phyloP scores from a whole-genome alignment of 1,139 yeast species.

The Geotrichum klebahnii region DNA sequence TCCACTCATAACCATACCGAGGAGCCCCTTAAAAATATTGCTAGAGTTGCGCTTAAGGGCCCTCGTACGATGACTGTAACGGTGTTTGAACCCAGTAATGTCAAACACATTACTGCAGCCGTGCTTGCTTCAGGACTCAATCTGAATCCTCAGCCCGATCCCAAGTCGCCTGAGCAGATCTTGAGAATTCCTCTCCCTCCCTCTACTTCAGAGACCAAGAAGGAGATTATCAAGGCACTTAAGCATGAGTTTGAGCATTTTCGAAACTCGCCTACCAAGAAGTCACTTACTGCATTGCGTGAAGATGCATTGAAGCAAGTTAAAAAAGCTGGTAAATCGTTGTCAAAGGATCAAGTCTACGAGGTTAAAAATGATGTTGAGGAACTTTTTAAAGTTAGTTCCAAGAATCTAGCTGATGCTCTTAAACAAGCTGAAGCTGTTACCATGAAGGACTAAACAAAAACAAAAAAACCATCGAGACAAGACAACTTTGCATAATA shows the following conservation, averaged over 20 bases:
- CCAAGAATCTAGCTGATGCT: conserved; percentile 53
- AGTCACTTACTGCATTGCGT: conserved; percentile 61
- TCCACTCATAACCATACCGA: conserved; percentile 46
- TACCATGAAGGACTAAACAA: conserved; percentile 17
- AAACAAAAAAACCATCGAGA: too few relatives aligned
- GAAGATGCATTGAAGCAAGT: conserved; percentile 56
- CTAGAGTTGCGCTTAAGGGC: conserved; percentile 73
- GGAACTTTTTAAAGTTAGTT: conserved; percentile 59
- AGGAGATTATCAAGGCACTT: conserved; percentile 54
- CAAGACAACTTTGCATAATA: too few relatives aligned
- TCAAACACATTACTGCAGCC: conserved; percentile 64
- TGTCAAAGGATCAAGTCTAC: conserved; percentile 41
- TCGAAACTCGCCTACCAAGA: conserved; percentile 51
- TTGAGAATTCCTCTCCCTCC: conserved; percentile 74
- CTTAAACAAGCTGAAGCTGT: conserved; percentile 42
- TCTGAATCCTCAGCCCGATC: conserved; percentile 73
- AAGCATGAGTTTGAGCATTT: conserved; percentile 59
- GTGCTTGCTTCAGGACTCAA: conserved; percentile 66
- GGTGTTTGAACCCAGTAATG: conserved; percentile 74
- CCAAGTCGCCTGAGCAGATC: conserved; percentile 60
- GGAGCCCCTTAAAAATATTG: conserved; percentile 56
- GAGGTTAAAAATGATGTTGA: conserved; percentile 59
- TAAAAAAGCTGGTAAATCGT: conserved; percentile 54
- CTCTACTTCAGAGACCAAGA: conserved; percentile 63
- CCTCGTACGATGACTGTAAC: conserved; percentile 63